A percentile compares a stretch with the other conserved stretches of the same genome.
These are phyloP conservation scores for Ceratocystis variospora DNA, from an alignment of 2,329 filamentous ascomycete species.

Conservation along the genomic window DNA sequence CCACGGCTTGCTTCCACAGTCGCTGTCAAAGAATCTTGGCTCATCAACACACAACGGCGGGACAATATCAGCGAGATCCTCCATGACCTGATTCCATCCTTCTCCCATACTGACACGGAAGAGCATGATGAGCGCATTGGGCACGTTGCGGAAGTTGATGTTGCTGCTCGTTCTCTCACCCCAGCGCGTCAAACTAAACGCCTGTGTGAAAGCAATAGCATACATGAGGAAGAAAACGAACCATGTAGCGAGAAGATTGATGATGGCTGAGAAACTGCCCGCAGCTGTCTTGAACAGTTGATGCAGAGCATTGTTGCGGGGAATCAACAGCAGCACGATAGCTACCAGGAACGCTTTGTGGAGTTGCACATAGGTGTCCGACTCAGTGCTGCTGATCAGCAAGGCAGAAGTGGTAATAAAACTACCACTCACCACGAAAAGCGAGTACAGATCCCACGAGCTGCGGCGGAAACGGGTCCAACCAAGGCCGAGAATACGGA, in stretches of 20 bases:
- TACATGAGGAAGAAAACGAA: slow-evolving; percentile 93
- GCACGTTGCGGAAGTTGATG: slow-evolving; percentile 84
- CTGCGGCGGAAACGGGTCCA: slow-evolving; percentile 87
- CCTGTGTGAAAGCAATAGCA: slow-evolving; percentile 89
- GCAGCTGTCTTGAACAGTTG: slow-evolving; percentile 98
- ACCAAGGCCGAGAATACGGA: slow-evolving; percentile 76
- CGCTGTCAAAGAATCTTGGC: slow-evolving; percentile 64
- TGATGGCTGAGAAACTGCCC: slow-evolving; percentile 78
- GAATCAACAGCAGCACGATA: slow-evolving; percentile 79
- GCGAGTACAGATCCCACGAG: slow-evolving; percentile 87
- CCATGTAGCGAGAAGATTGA: slow-evolving; percentile 90
- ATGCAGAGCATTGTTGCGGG: slow-evolving; percentile 89
- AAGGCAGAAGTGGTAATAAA: slow-evolving; percentile 68
- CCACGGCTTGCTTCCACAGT: slow-evolving; percentile 86
- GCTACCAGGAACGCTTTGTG: slow-evolving; percentile 92
- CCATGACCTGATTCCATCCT: slow-evolving; percentile 95
- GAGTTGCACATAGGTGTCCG: slow-evolving; percentile 58
- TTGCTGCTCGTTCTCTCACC: slow-evolving; percentile 58
- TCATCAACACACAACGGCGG: slow-evolving; percentile 68
- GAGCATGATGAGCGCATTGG: slow-evolving; percentile 81
- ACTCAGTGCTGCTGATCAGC: slow-evolving; percentile 45
- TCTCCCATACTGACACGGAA: slow-evolving; percentile 91
- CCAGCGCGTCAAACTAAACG: slow-evolving; percentile 88
- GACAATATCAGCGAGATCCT: slow-evolving; percentile 72
- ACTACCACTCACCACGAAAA: slow-evolving; percentile 65